A percentile compares a stretch with the other conserved stretches of the same genome.
Evolutionary conservation across 139 green algal genomes (phyloP).

Genomic region (Edaphochlamys debaryana): DNA sequence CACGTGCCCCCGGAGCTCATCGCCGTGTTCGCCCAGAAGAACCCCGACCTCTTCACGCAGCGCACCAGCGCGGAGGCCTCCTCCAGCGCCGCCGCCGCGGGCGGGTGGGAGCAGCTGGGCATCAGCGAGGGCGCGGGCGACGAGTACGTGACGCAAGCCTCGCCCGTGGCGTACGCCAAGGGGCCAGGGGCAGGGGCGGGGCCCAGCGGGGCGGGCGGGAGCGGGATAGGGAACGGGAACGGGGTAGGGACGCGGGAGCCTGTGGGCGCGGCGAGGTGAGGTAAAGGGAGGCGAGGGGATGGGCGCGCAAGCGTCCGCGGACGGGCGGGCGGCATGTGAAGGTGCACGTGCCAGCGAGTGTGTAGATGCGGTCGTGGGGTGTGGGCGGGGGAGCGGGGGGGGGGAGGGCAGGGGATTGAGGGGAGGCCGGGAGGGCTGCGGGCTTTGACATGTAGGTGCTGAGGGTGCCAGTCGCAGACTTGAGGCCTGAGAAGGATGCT

Average conservation of each 20-base stretch:
- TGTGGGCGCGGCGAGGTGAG: conserved; percentile 18
- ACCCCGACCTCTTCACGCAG: conserved; percentile 53
- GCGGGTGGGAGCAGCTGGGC: conserved; percentile 5
- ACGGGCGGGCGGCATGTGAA: too few species aligned
- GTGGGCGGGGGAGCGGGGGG: too few species aligned
- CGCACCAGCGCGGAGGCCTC: conserved; percentile 24
- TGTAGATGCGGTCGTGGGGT: too few species aligned
- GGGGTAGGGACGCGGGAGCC: conserved; percentile 14
- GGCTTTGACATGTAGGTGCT: too few species aligned
- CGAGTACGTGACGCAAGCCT: conserved; percentile 31
- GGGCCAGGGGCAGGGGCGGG: neutral
- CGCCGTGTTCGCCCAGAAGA: conserved; percentile 61
- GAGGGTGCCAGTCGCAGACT: too few species aligned
- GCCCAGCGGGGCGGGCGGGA: neutral
- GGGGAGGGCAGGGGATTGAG: too few species aligned
- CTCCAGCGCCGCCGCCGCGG: neutral
- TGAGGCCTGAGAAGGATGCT: too few species aligned
- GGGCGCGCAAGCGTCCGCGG: too few species aligned
- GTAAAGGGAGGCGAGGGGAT: neutral
- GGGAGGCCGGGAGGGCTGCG: too few species aligned
- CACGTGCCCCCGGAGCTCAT: conserved; percentile 75
- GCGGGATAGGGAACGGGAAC: neutral
- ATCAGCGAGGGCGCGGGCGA: neutral
- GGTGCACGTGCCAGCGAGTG: too few species aligned
- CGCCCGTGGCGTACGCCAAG: neutral